Base-by-base conservation (phyloP, 2,329 filamentous ascomycete genomes). In the Coniochaeta sp. region DNA sequence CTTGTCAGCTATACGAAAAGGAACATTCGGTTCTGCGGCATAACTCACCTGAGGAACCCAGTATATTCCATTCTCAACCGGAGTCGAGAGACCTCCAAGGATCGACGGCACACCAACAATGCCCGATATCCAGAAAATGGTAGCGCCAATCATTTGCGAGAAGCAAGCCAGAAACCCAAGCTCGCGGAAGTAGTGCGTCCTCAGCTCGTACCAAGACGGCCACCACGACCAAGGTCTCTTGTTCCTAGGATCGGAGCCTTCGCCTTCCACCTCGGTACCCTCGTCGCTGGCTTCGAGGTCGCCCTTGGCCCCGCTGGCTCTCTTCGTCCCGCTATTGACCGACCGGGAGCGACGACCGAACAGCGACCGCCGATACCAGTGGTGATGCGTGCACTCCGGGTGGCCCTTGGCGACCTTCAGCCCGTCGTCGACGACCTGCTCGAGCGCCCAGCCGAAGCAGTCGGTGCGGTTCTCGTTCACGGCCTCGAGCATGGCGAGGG, bases 401-500 rank as follows among this genome's bases (percentile, higher is more conserved):
- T 55, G 50, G 16, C 56, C 32, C 47, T 52, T 52, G n/a, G 22
- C 26, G 40, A 60, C 40, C 55, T 58, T 50, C 14, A 30, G 47
- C 26, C 47, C 47, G 55, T 69, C 69, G 44, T 74, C 74, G 2
- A 82, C 44, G 0, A 76, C 76, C 24, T 77, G 76, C 64, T 88
- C 81, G 1, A 89, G 65, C 0, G 86, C 87, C 86, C 86, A 90
- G 3, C 87, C 87, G 68, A 89, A 89, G 69, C 87, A 90, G 14
- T 81, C 84, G 0, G 80, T 74, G 14, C 81, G 75, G 65, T 88
- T 84, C 66, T 86, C 84, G 68, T 90, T 90, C n/a, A 89, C 77
- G 3, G 87, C 87, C 70, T 90, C 87, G 1, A 88, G 73, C 71
- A 89, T 76, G 28, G 89, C 75, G 1, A 89, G 70, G 1, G 89